Conservation (phyloP, 805 yeast species). For the Starmerella stellata region DNA sequence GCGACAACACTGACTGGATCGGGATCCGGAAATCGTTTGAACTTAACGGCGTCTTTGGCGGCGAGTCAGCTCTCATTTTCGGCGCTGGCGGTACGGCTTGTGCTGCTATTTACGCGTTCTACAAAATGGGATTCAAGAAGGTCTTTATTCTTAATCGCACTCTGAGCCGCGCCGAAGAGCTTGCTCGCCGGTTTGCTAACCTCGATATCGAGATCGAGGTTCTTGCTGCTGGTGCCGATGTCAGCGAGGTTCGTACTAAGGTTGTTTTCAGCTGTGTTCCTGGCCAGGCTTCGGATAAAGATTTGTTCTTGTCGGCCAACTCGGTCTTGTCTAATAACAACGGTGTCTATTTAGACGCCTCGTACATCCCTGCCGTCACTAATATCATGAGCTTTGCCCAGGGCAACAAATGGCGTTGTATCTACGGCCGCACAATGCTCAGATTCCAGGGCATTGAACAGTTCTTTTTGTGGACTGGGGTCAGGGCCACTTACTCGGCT, state of each 20-base stretch:
- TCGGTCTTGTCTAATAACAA: conserved; percentile 62
- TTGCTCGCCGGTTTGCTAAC: conserved; percentile 42
- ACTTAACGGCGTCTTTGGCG: conserved; percentile 36
- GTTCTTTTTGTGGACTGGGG: conserved; percentile 48
- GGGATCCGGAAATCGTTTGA: conserved; percentile 61
- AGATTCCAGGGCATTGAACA: conserved; percentile 87
- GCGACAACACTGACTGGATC: conserved; percentile 91
- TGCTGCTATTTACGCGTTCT: conserved; percentile 80
- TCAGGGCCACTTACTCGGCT: conserved; percentile 16
- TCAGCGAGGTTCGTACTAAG: conserved; percentile 28
- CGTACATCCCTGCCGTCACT: conserved; percentile 77
- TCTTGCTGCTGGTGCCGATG: conserved; percentile 37
- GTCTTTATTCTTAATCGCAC: conserved; percentile 77
- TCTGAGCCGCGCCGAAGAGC: conserved; percentile 37
- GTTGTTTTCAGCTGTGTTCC: conserved; percentile 22
- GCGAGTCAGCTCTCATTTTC: conserved; percentile 48
- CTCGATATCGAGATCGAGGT: conserved; percentile 27
- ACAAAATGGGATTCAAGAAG: conserved; percentile 53
- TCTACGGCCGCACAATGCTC: conserved; percentile 82
- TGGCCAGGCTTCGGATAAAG: conserved; percentile 14
- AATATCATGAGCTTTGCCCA: conserved; percentile 67
- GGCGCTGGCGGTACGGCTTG: conserved; percentile 98
- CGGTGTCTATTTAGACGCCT: conserved; percentile 66
- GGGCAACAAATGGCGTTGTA: conserved; percentile 54
- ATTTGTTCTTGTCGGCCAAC: conserved; percentile 60